Evolutionary conservation across 2,329 filamentous ascomycete species (phyloP).

Genomic region (Fusarium falciforme): DNA sequence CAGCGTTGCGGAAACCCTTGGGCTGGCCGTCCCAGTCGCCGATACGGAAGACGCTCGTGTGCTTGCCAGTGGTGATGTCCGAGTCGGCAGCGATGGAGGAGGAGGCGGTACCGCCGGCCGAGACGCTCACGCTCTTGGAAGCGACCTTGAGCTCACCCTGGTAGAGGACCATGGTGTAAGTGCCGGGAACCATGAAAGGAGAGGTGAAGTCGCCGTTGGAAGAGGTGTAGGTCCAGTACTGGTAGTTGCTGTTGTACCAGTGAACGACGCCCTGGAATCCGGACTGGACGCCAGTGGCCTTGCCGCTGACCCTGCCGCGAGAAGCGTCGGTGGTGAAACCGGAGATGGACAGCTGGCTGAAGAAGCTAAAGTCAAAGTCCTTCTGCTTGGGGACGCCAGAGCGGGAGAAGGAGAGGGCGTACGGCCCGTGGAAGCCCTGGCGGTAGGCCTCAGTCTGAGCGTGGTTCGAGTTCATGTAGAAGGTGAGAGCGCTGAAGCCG

Average conservation of each 20-base stretch:
- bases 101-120: slow-evolving; percentile 59
- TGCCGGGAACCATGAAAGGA: slow-evolving; percentile 74
- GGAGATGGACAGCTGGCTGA: slow-evolving; percentile 65
- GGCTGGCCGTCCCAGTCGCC: slow-evolving; percentile 74
- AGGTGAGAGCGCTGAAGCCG: slow-evolving; percentile 68
- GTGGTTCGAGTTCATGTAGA: slow-evolving; percentile 77
- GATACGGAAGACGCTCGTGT: slow-evolving; percentile 70
- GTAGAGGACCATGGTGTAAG: slow-evolving; percentile 76
- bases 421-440: slow-evolving; percentile 74
- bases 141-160: slow-evolving; percentile 68
- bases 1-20: slow-evolving; percentile 74
- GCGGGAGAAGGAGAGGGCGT: slow-evolving; percentile 70
- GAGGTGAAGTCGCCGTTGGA: slow-evolving; percentile 61
- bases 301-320: slow-evolving; percentile 71
- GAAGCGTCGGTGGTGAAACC: slow-evolving; percentile 67
- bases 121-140: slow-evolving; percentile 60
- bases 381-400: slow-evolving; percentile 63
- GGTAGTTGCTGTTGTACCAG: slow-evolving; percentile 72
- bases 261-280: slow-evolving; percentile 69
- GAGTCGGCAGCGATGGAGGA: slow-evolving; percentile 63
- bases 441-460: slow-evolving; percentile 71
- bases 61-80: slow-evolving; percentile 56
- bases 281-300: slow-evolving; percentile 65
- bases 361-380: slow-evolving; percentile 67
- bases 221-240: slow-evolving; percentile 73